Base-by-base conservation (phyloP, 352 stramenopile genomes). In the Halophytophthora polymorphica region DNA sequence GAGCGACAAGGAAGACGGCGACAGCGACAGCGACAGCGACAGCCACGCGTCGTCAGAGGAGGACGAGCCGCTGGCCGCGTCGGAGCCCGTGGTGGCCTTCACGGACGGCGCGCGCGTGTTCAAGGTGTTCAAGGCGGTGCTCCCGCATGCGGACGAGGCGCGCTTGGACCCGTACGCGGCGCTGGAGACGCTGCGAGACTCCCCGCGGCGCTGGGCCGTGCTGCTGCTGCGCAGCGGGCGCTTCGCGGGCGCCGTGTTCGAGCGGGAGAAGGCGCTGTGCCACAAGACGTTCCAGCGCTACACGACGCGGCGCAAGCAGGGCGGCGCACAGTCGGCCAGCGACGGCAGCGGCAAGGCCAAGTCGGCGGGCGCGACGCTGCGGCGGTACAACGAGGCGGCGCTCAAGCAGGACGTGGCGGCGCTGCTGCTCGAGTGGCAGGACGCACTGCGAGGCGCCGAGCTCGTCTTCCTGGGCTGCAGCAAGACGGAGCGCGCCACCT, bases 221-320 rank as follows among this genome's bases (percentile, higher is more conserved):
- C 76, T 98, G 25, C 58, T 97, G n/a, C 55, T 98, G 15, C 88
- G 87, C 53, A 96, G 84, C 40, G 94, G 94, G 13, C 73, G 92
- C 43, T 98, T 98, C 69, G 93, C 90, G 4, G 88, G 82, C 5
- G 92, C 83, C 15, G 73, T 97, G 6, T 98, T 96, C 64, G 69
- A 92, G 33, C 76, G 82, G 58, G 86, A 92, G 33, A 91, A 88
- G 59, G 95, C 90, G 33, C 23, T 98, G 15, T 82, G 80, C 36
- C 94, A 98, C 65, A 96, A 94, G 64, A 93, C 91, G 36, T 97
- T 93, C 40, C 81, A 94, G 51, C 73, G 90, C 15, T 98, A 98
- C 71, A 98, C 94, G 7, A 87, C 93, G 6, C 82, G 94, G 31
- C 84, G 93, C 46, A 97, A 97, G 47, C 94, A 98, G 61, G 94